Base-by-base conservation (phyloP, 176 grass and related monocot species). In the Rhynchospora tenuis region DNA sequence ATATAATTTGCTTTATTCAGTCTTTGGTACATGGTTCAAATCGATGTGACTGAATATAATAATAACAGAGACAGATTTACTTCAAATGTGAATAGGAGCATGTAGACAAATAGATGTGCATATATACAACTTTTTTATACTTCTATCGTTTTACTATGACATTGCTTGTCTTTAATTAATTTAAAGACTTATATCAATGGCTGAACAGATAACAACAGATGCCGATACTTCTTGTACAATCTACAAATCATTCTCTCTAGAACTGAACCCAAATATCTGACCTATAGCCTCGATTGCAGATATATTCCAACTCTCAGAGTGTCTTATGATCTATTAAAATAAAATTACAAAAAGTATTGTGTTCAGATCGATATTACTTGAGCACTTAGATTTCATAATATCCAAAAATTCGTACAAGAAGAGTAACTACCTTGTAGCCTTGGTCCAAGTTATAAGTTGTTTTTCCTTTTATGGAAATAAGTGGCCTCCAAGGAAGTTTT, bases 401-500 rank as follows among this genome's bases (percentile, higher is more conserved):
- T 70, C 52, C 5, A 75, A 50, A 54, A 29, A 13, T 27, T 23
- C 6, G 6, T 28, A 27, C 11, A 52, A 17, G 3, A 23, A 14
- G 1, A 81, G 7, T 6, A 44, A 6, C 27, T 84, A 90, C 92
- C 85, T 86, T 90, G 69, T 88, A 93, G 74, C 91, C 83, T 76
- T 89, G 54, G 14, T 92, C 83, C 17, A 98, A 85, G 81, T 98
- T 87, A 68, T 98, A 95, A 0, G 88, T 98, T 7, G 92, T 98
- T 81, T 84, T 86, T 83, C 95, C 95, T 85, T 64, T 90, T 13
- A 98, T 93, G n/a, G 44, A 65, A 42, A 95, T 89, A 51, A 95
- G 88, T 57, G 95, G 95, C 26, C 86, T 93, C 95, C 95, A 98
- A 74, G 95, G 95, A 83, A 98, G 88, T 85, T 88, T 95, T 58